These are phyloP conservation scores for Cinnamomum chago DNA, from an alignment of 164 flowering plant genomes.

Conservation along the genomic window DNA sequence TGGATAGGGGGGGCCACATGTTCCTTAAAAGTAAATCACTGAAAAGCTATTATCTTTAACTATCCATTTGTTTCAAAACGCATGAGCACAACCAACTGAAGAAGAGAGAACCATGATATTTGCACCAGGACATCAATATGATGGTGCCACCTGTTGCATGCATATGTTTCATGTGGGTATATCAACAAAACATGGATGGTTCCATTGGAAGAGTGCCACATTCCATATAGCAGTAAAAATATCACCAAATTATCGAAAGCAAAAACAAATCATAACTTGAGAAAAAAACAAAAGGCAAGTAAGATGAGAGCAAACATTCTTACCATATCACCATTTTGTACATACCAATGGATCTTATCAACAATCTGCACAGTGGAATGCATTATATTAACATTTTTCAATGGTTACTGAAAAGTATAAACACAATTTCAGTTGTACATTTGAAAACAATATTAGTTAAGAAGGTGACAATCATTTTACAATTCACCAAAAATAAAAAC, in stretches of 20 bases:
- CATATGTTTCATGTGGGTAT: background rate
- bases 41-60: background rate
- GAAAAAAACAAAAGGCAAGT: background rate
- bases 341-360: constrained; percentile 64
- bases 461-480: background rate
- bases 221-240: background rate
- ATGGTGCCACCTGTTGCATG: background rate
- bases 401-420: background rate
- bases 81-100: background rate
- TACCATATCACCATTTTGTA: constrained; percentile 62
- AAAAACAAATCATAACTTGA: background rate
- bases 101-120: background rate
- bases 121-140: background rate
- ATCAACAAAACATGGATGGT: background rate
- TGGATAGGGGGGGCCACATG: background rate
- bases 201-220: background rate
- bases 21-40: background rate
- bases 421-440: background rate
- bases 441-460: background rate
- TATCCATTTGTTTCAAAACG: background rate
- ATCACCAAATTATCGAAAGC: background rate
- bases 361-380: constrained; percentile 55
- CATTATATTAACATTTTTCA: constrained; percentile 11
- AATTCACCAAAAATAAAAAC: background rate
- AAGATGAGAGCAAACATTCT: constrained; percentile 9